Evolutionary conservation across 1,284 basidiomycete genomes (phyloP), one percentile per base, ranked within the genome.

Genomic region (Puccinia polysora): DNA sequence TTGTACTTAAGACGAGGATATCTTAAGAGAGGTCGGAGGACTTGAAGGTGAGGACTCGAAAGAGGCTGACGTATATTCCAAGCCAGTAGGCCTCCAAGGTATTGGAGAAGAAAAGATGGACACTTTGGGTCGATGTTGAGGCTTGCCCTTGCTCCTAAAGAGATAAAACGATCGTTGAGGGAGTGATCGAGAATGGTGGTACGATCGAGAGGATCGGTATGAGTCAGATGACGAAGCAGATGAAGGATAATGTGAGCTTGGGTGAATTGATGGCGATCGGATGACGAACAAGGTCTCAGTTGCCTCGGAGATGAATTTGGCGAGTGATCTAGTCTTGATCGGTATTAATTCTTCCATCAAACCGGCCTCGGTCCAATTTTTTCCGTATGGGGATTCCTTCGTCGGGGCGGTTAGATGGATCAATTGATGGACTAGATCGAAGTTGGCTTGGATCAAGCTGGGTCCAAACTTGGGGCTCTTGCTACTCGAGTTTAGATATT

Each of bases 261-360:
- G n/a, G n/a, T n/a, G n/a, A n/a, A n/a, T n/a, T n/a, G n/a, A n/a
- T n/a, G n/a, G n/a, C n/a, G n/a, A n/a, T n/a, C n/a, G n/a, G n/a
- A n/a, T n/a, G n/a, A 62, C 59, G 18, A 1, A 62, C 59, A 62
- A 45, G 6, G 59, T 25, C 15, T 62, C 59, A 18, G 59, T 47
- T 3, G 59, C 59, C 14, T 62, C 38, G 3, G 59, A 62, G 43
- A 62, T 62, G 2, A 62, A 23, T 45, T 62, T 43, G 36, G 25
- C 6, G 20, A 62, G 25, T 1, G 18, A 62, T 2, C 28, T 62
- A 12, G n/a, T 30, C 38, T 62, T 62, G 40, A 30, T 25, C 3
- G 59, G 59, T 15, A 62, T 47, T 1, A 62, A n/a, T 62, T 62
- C 38, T 25, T 62, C 12, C 12, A 60, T 60, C 32, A 60, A 28